phyloP scores from a whole-genome alignment of 495 filamentous ascomycete genomes.

The Penicillium antarcticum region DNA sequence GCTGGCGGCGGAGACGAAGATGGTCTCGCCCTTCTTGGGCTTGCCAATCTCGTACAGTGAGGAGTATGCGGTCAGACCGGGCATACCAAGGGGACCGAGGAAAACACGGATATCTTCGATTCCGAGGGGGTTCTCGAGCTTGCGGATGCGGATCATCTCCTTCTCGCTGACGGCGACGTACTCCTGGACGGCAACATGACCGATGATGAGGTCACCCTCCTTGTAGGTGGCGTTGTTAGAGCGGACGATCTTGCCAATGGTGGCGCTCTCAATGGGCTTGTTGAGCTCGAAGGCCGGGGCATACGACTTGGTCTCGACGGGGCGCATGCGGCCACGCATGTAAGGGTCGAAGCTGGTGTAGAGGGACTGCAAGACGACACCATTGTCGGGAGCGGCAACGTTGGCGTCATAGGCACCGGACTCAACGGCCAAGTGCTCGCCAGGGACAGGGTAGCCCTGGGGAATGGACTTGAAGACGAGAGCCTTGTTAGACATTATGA shows the following conservation, averaged over 20 bases:
- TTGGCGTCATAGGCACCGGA: constrained; percentile 61
- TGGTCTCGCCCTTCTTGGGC: constrained; percentile 85
- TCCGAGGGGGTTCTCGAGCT: constrained; percentile 43
- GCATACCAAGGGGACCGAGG: constrained; percentile 82
- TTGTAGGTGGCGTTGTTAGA: constrained; percentile 59
- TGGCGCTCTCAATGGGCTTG: constrained; percentile 54
- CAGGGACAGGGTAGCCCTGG: constrained; percentile 62
- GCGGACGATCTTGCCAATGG: constrained; percentile 63
- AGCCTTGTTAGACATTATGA: constrained; percentile 63
- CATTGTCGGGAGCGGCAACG: constrained; percentile 61
- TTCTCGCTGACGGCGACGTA: constrained; percentile 42
- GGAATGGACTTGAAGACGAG: constrained; percentile 77
- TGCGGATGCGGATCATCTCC: constrained; percentile 26
- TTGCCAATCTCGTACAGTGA: constrained; percentile 78
- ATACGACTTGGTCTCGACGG: constrained; percentile 58
- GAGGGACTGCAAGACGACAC: constrained; percentile 68
- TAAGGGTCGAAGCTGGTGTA: constrained; percentile 89
- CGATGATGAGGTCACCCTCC: constrained; percentile 65
- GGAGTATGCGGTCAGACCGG: constrained; percentile 79
- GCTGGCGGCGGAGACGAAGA: constrained; percentile 78
- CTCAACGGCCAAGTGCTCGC: constrained; percentile 73
- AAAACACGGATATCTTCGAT: constrained; percentile 46
- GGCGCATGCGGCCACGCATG: constrained; percentile 67
- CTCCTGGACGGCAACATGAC: constrained; percentile 57
- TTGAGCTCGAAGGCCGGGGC: constrained; percentile 52